phyloP scores from a whole-genome alignment of 176 grass and related monocot genomes.

The Leersia perrieri region DNA sequence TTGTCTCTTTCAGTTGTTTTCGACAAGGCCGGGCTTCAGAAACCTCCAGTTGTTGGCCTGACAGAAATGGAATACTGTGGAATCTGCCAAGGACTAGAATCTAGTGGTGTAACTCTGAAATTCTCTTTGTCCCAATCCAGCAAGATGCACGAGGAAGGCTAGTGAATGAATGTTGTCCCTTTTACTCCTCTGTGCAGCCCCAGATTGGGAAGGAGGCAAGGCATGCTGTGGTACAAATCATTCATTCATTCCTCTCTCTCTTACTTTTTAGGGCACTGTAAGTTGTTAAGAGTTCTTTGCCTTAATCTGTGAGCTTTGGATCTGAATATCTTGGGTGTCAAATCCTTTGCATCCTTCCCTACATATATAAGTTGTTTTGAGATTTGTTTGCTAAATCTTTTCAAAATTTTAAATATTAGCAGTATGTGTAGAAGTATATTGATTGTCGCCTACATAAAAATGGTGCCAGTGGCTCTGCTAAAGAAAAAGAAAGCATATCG shows the following conservation, averaged over 20 bases:
- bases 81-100: conserved; percentile 46
- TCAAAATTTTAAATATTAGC: background rate
- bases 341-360: background rate
- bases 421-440: background rate
- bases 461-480: background rate
- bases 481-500: background rate
- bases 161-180: background rate
- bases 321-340: background rate
- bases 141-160: background rate
- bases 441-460: background rate
- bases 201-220: background rate
- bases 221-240: background rate
- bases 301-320: background rate
- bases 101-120: conserved; percentile 32
- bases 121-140: conserved; percentile 1
- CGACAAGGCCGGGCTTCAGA: conserved; percentile 16
- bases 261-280: background rate
- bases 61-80: conserved; percentile 39
- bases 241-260: background rate
- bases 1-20: conserved; percentile 17
- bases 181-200: conserved; percentile 37
- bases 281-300: background rate
- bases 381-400: background rate
- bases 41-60: conserved; percentile 8
- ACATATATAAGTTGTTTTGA: background rate